phyloP scores from a whole-genome alignment of 2,329 filamentous ascomycete species.

The Monosporascus sp. region DNA sequence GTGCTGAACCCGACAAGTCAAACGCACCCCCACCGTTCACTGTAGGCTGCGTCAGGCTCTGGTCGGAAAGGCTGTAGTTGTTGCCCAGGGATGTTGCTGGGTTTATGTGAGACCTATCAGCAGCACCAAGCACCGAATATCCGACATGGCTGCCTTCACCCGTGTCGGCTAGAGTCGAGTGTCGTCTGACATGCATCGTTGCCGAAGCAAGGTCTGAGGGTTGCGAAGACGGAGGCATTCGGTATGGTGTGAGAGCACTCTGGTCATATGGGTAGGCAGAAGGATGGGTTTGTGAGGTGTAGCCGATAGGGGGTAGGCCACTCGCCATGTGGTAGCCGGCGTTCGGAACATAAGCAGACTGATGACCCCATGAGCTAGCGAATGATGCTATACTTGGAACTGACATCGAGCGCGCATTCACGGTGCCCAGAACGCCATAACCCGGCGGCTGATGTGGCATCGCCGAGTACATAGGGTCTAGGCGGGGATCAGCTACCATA shows the following conservation, averaged over 20 bases:
- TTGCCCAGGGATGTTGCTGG: slow-evolving; percentile 7
- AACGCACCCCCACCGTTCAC: slow-evolving; percentile 12
- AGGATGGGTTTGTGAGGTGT: slow-evolving; percentile 1
- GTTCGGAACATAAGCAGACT: background rate
- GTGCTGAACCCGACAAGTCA: slow-evolving; percentile 5
- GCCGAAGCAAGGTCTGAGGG: background rate
- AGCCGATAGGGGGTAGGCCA: slow-evolving; percentile 7
- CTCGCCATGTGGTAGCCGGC: slow-evolving; percentile 5
- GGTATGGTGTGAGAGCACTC: slow-evolving; percentile 3
- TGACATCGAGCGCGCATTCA: slow-evolving; percentile 12
- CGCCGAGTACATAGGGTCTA: background rate
- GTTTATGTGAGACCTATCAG: slow-evolving; percentile 6
- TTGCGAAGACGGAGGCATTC: slow-evolving; percentile 1
- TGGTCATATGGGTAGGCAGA: slow-evolving; percentile 6
- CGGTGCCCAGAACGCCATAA: slow-evolving; percentile 3
- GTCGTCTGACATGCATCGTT: slow-evolving; percentile 5
- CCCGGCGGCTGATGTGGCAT: background rate
- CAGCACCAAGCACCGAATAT: slow-evolving; percentile 5
- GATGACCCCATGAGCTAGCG: background rate
- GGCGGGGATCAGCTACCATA: slow-evolving; percentile 5
- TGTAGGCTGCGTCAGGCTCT: slow-evolving; percentile 5
- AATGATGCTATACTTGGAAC: slow-evolving; percentile 12
- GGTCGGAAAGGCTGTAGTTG: slow-evolving; percentile 3
- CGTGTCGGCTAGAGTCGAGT: slow-evolving; percentile 9
- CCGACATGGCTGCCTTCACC: slow-evolving; percentile 7